Conservation (phyloP, 768 basidiomycete species). For the Amyloporia xantha region DNA sequence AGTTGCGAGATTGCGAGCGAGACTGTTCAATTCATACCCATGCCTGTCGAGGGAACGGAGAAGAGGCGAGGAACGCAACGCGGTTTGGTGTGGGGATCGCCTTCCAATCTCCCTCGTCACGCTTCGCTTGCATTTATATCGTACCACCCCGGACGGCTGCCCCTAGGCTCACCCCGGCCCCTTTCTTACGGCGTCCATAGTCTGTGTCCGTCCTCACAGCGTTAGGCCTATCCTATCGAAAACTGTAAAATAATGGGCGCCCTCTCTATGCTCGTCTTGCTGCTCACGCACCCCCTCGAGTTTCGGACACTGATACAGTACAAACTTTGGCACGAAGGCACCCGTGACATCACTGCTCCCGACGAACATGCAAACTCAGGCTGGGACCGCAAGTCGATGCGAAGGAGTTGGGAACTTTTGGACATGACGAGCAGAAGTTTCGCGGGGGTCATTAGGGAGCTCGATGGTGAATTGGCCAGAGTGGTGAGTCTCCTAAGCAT, state of each 20-base stretch:
- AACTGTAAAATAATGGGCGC: slow-evolving; percentile 40
- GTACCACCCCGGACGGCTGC: slow-evolving; percentile 9
- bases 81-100: neutral
- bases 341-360: slow-evolving; percentile 73
- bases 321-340: slow-evolving; percentile 72
- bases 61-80: neutral
- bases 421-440: slow-evolving; percentile 89
- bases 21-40: neutral
- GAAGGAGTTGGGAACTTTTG: slow-evolving; percentile 82
- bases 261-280: slow-evolving; percentile 54
- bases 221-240: neutral
- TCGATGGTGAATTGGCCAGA: slow-evolving; percentile 91
- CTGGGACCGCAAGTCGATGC: slow-evolving; percentile 84
- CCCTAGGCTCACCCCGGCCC: neutral
- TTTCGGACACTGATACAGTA: slow-evolving; percentile 80
- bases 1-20: neutral
- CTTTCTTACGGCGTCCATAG: too few species aligned
- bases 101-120: slow-evolving; percentile 1
- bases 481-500: slow-evolving; percentile 57
- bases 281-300: slow-evolving; percentile 77
- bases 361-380: slow-evolving; percentile 75
- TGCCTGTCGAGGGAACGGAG: neutral
- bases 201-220: neutral
- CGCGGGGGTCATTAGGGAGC: slow-evolving; percentile 88
- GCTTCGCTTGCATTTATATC: slow-evolving; percentile 1